phyloP scores from a whole-genome alignment of 768 basidiomycete genomes.

The Boletus subparvulus region DNA sequence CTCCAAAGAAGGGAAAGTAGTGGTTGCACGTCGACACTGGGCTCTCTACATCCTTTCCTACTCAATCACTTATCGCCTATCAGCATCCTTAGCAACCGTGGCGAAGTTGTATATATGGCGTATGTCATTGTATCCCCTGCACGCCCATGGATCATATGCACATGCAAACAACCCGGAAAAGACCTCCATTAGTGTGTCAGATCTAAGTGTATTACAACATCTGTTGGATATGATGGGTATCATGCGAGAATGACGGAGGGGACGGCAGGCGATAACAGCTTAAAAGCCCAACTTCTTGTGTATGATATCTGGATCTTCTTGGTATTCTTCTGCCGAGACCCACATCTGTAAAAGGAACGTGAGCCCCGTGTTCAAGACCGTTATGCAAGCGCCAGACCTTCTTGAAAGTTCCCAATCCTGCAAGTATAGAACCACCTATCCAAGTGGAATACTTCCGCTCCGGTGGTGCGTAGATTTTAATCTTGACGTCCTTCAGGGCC shows the following conservation, averaged over 20 bases:
- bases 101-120: slow-evolving; percentile 42
- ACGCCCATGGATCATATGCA: slow-evolving; percentile 29
- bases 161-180: slow-evolving; percentile 19
- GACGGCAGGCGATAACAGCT: slow-evolving; percentile 13
- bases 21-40: slow-evolving; percentile 29
- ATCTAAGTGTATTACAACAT: slow-evolving; percentile 35
- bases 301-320: slow-evolving; percentile 98
- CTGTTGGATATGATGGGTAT: slow-evolving; percentile 35
- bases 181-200: slow-evolving; percentile 23
- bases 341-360: slow-evolving; percentile 72
- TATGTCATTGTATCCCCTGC: slow-evolving; percentile 34
- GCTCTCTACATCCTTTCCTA: slow-evolving; percentile 13
- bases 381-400: slow-evolving; percentile 54
- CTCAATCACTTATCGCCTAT: slow-evolving; percentile 27
- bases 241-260: slow-evolving; percentile 17
- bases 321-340: slow-evolving; percentile 99
- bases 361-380: background rate
- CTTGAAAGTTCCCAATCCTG: slow-evolving; percentile 95
- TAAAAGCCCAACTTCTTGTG: slow-evolving; percentile 92
- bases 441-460: slow-evolving; percentile 97
- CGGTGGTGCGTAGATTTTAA: slow-evolving; percentile 99
- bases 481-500: slow-evolving; percentile 93
- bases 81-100: slow-evolving; percentile 38
- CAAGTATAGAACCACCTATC: slow-evolving; percentile 97
- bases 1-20: slow-evolving; percentile 92